A percentile compares a stretch with the other conserved stretches of the same genome.
Conservation (phyloP, 2,329 filamentous ascomycete genomes). For the Thielaviopsis punctulata region DNA sequence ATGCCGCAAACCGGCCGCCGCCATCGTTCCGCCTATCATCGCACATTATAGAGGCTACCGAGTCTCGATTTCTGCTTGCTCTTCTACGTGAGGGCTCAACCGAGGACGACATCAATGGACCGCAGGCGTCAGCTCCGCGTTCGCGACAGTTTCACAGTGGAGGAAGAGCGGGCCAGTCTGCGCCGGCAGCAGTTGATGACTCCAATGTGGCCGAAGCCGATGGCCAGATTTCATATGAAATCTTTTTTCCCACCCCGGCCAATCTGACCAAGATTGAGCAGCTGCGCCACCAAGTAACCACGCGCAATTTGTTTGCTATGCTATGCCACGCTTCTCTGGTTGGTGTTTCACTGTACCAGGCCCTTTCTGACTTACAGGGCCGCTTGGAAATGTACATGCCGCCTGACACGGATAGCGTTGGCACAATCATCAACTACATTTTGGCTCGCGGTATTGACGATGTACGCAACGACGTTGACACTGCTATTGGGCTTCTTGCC, state of each 20-base stretch:
- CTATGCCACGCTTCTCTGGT: constrained; percentile 48
- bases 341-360: constrained; percentile 44
- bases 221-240: constrained; percentile 41
- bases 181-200: constrained; percentile 20
- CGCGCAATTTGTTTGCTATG: constrained; percentile 51
- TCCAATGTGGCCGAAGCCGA: constrained; percentile 32
- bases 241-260: constrained; percentile 43
- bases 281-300: constrained; percentile 44
- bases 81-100: constrained; percentile 35
- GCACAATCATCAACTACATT: constrained; percentile 44
- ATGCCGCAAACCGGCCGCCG: constrained; percentile 26
- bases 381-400: constrained; percentile 43
- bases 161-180: constrained; percentile 21
- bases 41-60: constrained; percentile 39
- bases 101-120: constrained; percentile 28
- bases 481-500: constrained; percentile 42
- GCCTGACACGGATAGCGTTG: constrained; percentile 37
- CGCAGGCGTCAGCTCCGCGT: constrained; percentile 24
- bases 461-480: constrained; percentile 40
- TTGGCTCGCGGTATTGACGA: constrained; percentile 44
- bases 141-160: constrained; percentile 13
- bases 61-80: constrained; percentile 35
- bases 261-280: constrained; percentile 30
- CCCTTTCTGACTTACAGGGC: constrained; percentile 42
- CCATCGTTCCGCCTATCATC: constrained; percentile 41